A percentile compares a stretch with the other conserved stretches of the same genome.
Conservation (phyloP, 257 asterid species). For the Thymus mandschuricus region DNA sequence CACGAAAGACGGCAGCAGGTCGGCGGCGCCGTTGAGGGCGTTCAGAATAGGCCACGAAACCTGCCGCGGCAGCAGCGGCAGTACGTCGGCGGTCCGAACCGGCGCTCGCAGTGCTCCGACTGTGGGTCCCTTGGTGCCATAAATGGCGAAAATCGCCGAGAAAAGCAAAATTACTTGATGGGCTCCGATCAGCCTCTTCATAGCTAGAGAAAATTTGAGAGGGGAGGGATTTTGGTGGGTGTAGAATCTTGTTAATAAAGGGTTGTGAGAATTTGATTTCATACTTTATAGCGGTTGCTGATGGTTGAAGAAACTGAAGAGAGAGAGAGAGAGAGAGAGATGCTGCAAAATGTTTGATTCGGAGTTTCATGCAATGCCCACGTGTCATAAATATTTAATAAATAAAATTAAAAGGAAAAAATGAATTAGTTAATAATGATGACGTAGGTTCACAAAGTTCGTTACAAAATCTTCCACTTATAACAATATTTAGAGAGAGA, state of each 20-base stretch:
- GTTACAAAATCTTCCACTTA: no score
- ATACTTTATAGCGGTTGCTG: slow-evolving; percentile 17
- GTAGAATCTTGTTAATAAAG: neutral
- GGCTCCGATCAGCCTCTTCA: slow-evolving; percentile 35
- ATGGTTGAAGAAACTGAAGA: neutral
- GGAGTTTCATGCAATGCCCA: no score
- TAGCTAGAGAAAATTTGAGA: slow-evolving; percentile 24
- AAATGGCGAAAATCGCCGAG: slow-evolving; percentile 34
- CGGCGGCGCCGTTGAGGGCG: slow-evolving; percentile 60
- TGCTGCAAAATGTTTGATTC: no score
- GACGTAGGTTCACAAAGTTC: no score
- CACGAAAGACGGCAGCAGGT: slow-evolving; percentile 77
- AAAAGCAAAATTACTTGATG: slow-evolving; percentile 30
- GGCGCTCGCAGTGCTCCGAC: slow-evolving; percentile 51
- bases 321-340: neutral
- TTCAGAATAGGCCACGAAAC: slow-evolving; percentile 73
- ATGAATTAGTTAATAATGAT: no score
- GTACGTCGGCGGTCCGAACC: slow-evolving; percentile 54
- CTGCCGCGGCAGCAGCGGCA: slow-evolving; percentile 76
- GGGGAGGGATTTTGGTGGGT: neutral
- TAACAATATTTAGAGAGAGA: no score
- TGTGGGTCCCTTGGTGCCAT: slow-evolving; percentile 8
- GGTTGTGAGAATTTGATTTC: neutral
- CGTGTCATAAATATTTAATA: no score
- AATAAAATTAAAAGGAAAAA: no score